Evolutionary conservation across 345 rosid species (phyloP), one percentile per base, ranked within the genome.

Genomic region (Hirschfeldia incana): DNA sequence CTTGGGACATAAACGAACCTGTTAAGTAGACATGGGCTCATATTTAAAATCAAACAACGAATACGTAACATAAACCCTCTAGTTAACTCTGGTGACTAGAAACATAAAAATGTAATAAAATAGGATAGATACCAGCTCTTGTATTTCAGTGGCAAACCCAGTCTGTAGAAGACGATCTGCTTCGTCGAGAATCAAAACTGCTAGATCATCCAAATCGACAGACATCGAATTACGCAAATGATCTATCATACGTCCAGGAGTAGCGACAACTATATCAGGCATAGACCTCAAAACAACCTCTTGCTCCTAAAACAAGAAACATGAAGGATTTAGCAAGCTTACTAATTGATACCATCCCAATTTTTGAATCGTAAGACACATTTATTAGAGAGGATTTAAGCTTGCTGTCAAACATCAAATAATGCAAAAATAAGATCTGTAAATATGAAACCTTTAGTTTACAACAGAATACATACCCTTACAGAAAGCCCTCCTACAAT

Each of bases 211-310:
- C 84, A 93, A 85, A 81, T 88, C 91, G 51, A 95, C 96, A 4
- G 97, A 95, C 94, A 89, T 90, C 37, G 99, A 86, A 86, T 95
- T 95, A 72, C 97, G 91, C 77, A 95, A 86, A 85, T 95, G 99
- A 83, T 95, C 99, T 74, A 95, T 93, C 93, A 95, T 88, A 63
- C 99, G 92, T 32, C 99, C 98, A 69, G 98, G 98, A 75, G 98
- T 91, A 12, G 99, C 99, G 75, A 95, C 98, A 76, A 95, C 96
- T 86, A 95, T 90, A 80, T 95, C 99, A 55, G 99, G 98, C 91
- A 88, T 86, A 15, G 95, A 85, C 81, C 99, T 91, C 83, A 95
- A 84, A 68, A 94, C 92, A 68, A 90, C 83, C 83, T 88, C 96
- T 91, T 95, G 99, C 67, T 84, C 92, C 99, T 95, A 70, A 67